Conservation (phyloP, 208 protist species). For the Acanthamoeba healyi region DNA sequence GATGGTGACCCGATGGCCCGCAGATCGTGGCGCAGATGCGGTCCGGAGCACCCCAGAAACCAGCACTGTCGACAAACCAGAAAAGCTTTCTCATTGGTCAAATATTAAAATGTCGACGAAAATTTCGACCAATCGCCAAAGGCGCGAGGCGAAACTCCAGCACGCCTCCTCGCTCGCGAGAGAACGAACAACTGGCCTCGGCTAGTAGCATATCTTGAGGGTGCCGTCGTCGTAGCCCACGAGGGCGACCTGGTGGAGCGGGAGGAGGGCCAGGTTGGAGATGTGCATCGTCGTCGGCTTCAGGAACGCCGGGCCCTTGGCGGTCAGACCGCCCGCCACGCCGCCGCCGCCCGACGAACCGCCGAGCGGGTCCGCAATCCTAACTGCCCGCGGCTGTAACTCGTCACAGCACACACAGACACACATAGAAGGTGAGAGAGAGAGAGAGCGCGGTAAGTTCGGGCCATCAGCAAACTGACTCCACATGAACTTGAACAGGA, state of each 20-base stretch:
- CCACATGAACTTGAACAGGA: not conserved
- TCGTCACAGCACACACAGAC: not conserved
- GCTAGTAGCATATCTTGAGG: not conserved
- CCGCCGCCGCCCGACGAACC: not conserved
- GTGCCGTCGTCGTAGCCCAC: slow-evolving; percentile 25
- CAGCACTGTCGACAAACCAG: too few species aligned
- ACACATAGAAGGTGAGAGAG: too few species aligned
- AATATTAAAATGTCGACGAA: not conserved
- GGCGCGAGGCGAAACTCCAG: too few species aligned
- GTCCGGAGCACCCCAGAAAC: not conserved
- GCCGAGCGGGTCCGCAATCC: not conserved
- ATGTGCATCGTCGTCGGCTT: not conserved
- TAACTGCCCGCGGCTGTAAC: not conserved
- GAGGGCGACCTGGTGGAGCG: slow-evolving; percentile 2
- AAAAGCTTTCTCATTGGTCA: not conserved
- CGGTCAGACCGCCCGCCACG: not conserved
- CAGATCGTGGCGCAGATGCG: not conserved
- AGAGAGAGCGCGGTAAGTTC: too few species aligned
- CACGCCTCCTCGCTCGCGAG: too few species aligned
- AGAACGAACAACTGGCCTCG: not conserved
- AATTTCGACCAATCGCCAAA: too few species aligned
- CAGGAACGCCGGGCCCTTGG: not conserved
- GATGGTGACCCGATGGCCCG: too few species aligned
- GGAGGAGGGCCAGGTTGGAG: not conserved
- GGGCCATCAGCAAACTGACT: too few species aligned